A percentile compares a stretch with the other conserved stretches of the same genome.
Conservation (phyloP, 108 stramenopile genomes). For the Aurantiochytrium sp. region DNA sequence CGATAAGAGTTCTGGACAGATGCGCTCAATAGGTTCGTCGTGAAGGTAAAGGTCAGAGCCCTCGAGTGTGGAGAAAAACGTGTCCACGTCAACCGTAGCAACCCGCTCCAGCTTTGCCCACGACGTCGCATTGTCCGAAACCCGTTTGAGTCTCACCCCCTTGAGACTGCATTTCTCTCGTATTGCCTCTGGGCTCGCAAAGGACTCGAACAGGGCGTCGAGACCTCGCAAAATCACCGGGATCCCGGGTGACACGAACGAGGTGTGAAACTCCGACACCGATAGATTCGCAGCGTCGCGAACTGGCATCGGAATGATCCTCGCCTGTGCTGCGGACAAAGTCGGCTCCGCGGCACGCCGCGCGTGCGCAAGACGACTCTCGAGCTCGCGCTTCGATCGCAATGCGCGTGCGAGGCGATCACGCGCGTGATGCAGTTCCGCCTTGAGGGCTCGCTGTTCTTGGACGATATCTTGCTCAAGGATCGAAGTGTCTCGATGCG, state of each 20-base stretch:
- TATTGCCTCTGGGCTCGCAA: not conserved
- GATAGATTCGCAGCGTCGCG: too few species aligned
- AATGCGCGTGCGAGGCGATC: too few species aligned
- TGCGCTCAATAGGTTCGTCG: not conserved
- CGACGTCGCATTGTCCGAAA: not conserved
- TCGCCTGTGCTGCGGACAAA: too few species aligned
- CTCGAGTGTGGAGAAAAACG: not conserved
- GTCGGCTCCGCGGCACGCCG: too few species aligned
- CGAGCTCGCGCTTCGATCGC: too few species aligned
- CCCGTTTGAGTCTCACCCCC: not conserved
- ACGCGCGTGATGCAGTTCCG: too few species aligned
- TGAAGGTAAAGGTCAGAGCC: not conserved
- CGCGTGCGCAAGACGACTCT: too few species aligned
- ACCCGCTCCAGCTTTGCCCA: not conserved
- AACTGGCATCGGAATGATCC: too few species aligned
- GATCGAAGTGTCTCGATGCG: too few species aligned
- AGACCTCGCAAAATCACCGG: not conserved
- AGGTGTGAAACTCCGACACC: not conserved
- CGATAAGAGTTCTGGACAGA: not conserved
- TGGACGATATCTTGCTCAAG: too few species aligned
- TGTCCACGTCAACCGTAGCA: not conserved
- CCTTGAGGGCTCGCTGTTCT: too few species aligned
- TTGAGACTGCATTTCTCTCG: not conserved
- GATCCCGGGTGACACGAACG: not conserved
- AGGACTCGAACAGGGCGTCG: not conserved